Conservation (phyloP, 2,329 filamentous ascomycete genomes). For the Fusarium sp. region DNA sequence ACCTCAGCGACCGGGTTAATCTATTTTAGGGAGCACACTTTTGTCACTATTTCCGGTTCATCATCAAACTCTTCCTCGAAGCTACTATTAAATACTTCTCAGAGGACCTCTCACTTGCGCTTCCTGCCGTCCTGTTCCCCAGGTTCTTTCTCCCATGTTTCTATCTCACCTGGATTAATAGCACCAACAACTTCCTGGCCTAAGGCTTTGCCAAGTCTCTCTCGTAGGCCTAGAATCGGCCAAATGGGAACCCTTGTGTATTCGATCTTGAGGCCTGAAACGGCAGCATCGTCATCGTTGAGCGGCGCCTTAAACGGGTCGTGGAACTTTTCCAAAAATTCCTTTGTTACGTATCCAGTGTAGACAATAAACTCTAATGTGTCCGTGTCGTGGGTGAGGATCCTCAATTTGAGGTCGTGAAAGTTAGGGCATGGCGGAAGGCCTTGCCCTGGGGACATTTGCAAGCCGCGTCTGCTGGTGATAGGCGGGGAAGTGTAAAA, state of each 20-base stretch:
- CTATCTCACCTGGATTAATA: constrained; percentile 53
- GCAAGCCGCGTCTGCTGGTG: constrained; percentile 39
- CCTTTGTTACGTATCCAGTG: constrained; percentile 57
- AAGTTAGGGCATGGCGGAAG: constrained; percentile 49
- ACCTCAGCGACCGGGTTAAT: not conserved
- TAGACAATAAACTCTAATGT: constrained; percentile 64
- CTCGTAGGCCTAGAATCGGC: constrained; percentile 64
- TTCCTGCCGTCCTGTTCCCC: constrained; percentile 47
- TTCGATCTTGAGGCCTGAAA: constrained; percentile 55
- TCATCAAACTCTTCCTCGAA: not conserved
- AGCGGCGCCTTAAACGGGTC: constrained; percentile 54
- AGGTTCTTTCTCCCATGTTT: constrained; percentile 56
- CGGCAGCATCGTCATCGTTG: constrained; percentile 35
- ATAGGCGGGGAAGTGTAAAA: constrained; percentile 53
- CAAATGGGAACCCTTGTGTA: constrained; percentile 61
- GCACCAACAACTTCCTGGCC: constrained; percentile 60
- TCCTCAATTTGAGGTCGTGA: constrained; percentile 58
- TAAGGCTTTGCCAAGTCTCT: constrained; percentile 63
- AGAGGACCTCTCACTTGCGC: constrained; percentile 49
- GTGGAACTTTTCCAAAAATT: constrained; percentile 62
- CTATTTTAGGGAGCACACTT: not conserved
- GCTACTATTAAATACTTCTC: constrained; percentile 48
- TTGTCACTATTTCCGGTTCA: not conserved
- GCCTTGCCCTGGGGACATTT: constrained; percentile 34
- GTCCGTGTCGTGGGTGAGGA: constrained; percentile 61